These are phyloP conservation scores for Phlyctochytrium planicorne DNA, from an alignment of 192 early-diverging fungal genomes.

Conservation along the genomic window DNA sequence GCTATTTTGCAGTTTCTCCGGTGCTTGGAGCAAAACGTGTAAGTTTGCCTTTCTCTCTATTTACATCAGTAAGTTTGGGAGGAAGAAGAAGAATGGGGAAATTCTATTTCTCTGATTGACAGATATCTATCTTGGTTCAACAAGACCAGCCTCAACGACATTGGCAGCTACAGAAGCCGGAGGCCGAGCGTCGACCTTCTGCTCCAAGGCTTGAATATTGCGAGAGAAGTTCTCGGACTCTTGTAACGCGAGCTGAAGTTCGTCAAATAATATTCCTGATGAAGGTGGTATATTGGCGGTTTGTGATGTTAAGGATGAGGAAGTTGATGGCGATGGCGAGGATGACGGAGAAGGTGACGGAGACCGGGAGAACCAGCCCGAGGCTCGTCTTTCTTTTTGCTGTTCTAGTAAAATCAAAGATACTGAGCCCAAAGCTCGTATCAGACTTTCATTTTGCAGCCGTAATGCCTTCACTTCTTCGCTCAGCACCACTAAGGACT, in stretches of 20 bases:
- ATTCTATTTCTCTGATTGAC: too few relatives aligned
- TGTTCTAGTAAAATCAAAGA: background rate
- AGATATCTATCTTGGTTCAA: too few relatives aligned
- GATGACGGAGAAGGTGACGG: too few relatives aligned
- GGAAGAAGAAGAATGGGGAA: too few relatives aligned
- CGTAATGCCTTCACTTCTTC: background rate
- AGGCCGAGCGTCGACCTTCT: background rate
- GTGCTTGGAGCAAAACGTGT: too few relatives aligned
- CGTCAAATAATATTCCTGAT: too few relatives aligned
- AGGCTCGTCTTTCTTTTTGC: background rate
- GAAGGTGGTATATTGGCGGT: too few relatives aligned
- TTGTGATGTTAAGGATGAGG: too few relatives aligned
- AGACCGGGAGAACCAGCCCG: background rate
- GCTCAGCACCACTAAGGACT: background rate
- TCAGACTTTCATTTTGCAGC: background rate
- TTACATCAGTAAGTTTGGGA: too few relatives aligned
- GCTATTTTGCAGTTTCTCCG: too few relatives aligned
- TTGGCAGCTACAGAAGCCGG: background rate
- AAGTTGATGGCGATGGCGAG: too few relatives aligned
- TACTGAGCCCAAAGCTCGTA: background rate
- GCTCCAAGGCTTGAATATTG: background rate
- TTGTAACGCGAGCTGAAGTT: background rate
- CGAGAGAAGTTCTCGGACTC: background rate
- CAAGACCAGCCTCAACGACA: slow-evolving; percentile 3
- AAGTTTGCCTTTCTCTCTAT: too few relatives aligned